Percentiles rank a stretch among this genome's conserved stretches.
Conservation (phyloP, 805 yeast genomes). For the Suhomyces kilbournensis region DNA sequence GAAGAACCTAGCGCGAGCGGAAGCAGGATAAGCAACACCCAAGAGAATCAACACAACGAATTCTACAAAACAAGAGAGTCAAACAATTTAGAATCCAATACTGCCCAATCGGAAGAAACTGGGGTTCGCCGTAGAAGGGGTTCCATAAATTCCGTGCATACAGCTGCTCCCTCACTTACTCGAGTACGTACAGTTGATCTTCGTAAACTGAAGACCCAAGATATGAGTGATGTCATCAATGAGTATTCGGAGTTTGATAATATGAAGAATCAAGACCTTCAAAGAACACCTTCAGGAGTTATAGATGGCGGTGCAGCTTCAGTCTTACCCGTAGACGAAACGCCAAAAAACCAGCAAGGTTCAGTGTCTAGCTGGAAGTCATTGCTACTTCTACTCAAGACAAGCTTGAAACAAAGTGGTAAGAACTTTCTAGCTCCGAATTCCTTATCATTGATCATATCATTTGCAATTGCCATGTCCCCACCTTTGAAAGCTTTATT, state of each 20-base stretch:
- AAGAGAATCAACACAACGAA: slow-evolving; percentile 19
- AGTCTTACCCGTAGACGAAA: slow-evolving; percentile 4
- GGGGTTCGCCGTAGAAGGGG: slow-evolving; percentile 5
- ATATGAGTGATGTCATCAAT: slow-evolving; percentile 37
- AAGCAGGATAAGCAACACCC: background rate
- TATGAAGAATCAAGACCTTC: slow-evolving; percentile 19
- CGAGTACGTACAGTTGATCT: slow-evolving; percentile 23
- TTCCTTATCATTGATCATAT: slow-evolving; percentile 63
- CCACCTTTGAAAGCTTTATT: slow-evolving; percentile 67
- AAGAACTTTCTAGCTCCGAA: slow-evolving; percentile 67
- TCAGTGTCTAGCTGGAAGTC: background rate
- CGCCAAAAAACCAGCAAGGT: background rate
- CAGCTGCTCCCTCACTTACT: slow-evolving; percentile 13
- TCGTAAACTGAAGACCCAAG: slow-evolving; percentile 28
- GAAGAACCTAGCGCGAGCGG: background rate
- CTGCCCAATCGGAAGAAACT: slow-evolving; percentile 5
- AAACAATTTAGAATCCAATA: slow-evolving; percentile 7
- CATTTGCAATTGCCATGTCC: slow-evolving; percentile 72
- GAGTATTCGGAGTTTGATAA: slow-evolving; percentile 48
- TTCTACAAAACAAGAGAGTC: slow-evolving; percentile 15
- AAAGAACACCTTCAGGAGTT: slow-evolving; percentile 17
- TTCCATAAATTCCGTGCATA: slow-evolving; percentile 3
- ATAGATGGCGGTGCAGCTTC: slow-evolving; percentile 10
- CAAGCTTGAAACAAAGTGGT: slow-evolving; percentile 4
- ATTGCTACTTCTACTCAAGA: background rate